Evolutionary conservation across 148 eudicot genomes (phyloP).

Genomic region (Camellia granthamiana): DNA sequence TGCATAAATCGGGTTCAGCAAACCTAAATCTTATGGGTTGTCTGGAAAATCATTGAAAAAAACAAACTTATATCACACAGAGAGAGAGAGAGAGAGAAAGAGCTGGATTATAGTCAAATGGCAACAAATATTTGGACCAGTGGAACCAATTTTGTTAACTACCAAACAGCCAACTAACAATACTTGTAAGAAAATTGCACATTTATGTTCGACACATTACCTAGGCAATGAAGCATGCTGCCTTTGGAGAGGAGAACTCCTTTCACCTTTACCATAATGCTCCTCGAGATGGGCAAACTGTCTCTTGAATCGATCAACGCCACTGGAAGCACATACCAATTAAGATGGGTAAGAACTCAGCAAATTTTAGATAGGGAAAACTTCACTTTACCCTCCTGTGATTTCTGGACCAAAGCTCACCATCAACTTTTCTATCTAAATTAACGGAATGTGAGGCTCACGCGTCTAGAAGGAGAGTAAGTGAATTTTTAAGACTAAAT

Average conservation of each 20-base stretch:
- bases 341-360: neutral
- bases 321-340: constrained; percentile 31
- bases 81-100: neutral
- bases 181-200: neutral
- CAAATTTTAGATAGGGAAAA: neutral
- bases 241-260: constrained; percentile 51
- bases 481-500: too few species aligned
- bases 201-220: constrained; percentile 20
- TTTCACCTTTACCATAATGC: constrained; percentile 58
- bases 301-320: constrained; percentile 67
- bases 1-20: neutral
- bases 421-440: too few species aligned
- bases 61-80: neutral
- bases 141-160: neutral
- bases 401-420: too few species aligned
- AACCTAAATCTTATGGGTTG: neutral
- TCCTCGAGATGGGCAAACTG: constrained; percentile 82
- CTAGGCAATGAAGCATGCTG: constrained; percentile 74
- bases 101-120: neutral
- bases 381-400: neutral
- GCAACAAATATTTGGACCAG: neutral
- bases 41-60: neutral
- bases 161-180: neutral
- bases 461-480: too few species aligned
- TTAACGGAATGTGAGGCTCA: too few species aligned